Percentiles rank a stretch among this genome's conserved stretches.
Evolutionary conservation across 192 early-diverging fungal species (phyloP).

Genomic region (Chytriomyces sp.): DNA sequence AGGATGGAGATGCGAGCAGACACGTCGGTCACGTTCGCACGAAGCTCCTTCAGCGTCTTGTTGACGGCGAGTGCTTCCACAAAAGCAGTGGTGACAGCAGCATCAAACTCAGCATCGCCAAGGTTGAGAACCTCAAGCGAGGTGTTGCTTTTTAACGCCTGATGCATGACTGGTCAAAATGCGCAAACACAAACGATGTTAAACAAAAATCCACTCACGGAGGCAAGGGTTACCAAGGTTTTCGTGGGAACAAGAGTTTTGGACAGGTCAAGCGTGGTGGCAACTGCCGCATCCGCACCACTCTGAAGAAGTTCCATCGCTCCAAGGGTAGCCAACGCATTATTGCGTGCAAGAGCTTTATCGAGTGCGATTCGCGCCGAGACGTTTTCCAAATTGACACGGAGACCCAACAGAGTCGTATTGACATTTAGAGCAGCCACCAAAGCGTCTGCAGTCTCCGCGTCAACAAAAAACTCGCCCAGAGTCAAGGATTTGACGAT

Average conservation of each 20-base stretch:
- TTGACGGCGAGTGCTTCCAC: not conserved
- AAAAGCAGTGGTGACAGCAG: not conserved
- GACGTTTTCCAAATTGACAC: slow-evolving; percentile 42
- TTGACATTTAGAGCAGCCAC: not conserved
- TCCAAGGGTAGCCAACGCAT: slow-evolving; percentile 10
- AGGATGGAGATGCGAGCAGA: not conserved
- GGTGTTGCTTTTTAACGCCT: slow-evolving; percentile 14
- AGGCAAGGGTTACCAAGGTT: not conserved
- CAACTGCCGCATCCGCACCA: not conserved
- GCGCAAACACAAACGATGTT: not conserved
- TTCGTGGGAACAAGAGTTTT: not conserved
- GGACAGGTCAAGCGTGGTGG: not conserved
- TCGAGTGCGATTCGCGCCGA: slow-evolving; percentile 46
- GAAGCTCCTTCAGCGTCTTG: slow-evolving; percentile 7
- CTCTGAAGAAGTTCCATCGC: not conserved
- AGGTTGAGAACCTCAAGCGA: slow-evolving; percentile 15
- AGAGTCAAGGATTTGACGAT: not conserved
- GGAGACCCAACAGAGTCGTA: slow-evolving; percentile 33
- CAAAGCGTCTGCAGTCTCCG: slow-evolving; percentile 4
- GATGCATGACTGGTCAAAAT: no score
- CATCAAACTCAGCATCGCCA: not conserved
- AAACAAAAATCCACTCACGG: not conserved
- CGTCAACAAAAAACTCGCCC: not conserved
- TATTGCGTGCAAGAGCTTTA: slow-evolving; percentile 49
- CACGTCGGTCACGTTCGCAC: not conserved